phyloP scores from a whole-genome alignment of 78 protist genomes.

The Salpingoeca rosetta region DNA sequence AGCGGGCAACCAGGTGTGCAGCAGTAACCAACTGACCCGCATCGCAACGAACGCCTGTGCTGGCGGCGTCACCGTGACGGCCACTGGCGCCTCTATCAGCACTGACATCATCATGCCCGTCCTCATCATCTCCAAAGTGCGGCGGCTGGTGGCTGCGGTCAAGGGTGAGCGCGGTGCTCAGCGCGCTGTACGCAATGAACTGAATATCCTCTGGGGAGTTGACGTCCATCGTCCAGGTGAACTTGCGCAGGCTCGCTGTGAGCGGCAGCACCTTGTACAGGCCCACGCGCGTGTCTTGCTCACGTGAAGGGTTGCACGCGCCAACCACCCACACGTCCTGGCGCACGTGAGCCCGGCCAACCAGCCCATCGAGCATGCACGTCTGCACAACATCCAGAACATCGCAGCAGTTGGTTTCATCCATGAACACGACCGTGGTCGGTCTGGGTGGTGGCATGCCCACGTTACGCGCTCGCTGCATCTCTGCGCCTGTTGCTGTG shows the following conservation, averaged over 20 bases:
- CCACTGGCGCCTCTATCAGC: no score
- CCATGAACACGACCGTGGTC: background rate
- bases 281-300: background rate
- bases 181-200: no score
- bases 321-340: background rate
- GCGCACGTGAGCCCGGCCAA: background rate
- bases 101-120: no score
- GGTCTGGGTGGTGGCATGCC: background rate
- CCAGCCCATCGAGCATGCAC: background rate
- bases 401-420: background rate
- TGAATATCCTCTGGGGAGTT: background rate
- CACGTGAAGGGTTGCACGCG: background rate
- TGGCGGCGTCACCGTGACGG: no score
- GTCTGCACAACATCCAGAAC: background rate
- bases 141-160: no score
- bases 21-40: no score
- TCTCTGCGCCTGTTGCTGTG: background rate
- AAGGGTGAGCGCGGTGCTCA: no score
- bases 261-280: background rate
- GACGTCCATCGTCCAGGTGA: background rate
- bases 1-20: no score
- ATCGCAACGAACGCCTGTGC: no score
- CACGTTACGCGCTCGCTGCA: background rate
- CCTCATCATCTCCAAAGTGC: no score
- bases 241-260: background rate